Base-by-base conservation (phyloP, 495 filamentous ascomycete genomes). In the Neurospora sp. region DNA sequence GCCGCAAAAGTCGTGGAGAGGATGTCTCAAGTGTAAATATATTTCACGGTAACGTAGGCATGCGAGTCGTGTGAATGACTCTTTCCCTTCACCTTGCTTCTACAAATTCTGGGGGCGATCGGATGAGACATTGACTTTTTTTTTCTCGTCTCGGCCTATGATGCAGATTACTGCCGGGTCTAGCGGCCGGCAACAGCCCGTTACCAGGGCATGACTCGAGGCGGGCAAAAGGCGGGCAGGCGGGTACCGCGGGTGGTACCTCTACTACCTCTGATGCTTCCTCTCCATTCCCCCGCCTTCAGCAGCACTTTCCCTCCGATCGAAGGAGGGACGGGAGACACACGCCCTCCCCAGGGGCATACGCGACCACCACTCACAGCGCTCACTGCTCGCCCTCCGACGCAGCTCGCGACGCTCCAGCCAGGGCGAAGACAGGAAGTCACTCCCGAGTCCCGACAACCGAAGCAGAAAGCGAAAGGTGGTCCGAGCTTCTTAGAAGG, bases 151-250 rank as follows among this genome's bases (percentile, higher is more conserved):
- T n/a, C 61, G 37, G 71, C 40, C 69, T 71, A 74, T 75, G 75
- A 77, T 79, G 78, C 73, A 65, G 75, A 71, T 70, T 70, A 27
- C 37, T 48, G 45, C 31, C 74, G 76, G 70, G 73, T 48, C 61
- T 31, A 73, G 70, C 70, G 61, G 76, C 40, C 73, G 74, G 70
- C 38, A 73, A 72, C 44, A 72, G 70, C 38, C 73, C 71, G 73
- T 17, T 17, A 44, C 75, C 45, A 22, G 70, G 42, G 41, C 71
- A 61, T 59, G 75, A 78, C 75, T 75, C 76, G 75, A 74, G 76
- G 68, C 59, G 53, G 27, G 14, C 38, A 31, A 37, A 27, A 40
- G 37, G 72, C 65, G 40, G 65, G 39, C 42, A 35, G 35, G 17
- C 39, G 65, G 44, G 69, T 41, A 68, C 48, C 12, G 53, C 22